Percentiles rank a stretch among this genome's conserved stretches.
These are phyloP conservation scores for Vachellia collinsii DNA, from an alignment of 306 rosid genomes.

Conservation along the genomic window DNA sequence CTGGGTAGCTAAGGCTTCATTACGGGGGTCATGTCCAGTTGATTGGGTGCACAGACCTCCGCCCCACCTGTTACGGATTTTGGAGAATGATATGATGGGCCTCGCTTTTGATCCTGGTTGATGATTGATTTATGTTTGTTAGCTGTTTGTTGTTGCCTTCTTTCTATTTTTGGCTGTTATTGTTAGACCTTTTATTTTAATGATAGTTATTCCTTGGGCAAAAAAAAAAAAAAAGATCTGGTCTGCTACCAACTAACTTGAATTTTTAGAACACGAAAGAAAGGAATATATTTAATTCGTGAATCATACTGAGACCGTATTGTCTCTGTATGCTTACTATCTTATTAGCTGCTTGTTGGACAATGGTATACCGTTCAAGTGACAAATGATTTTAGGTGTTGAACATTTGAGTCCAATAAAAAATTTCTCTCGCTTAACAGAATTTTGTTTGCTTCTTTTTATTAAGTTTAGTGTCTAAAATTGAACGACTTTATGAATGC, in stretches of 20 bases:
- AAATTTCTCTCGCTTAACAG: background rate
- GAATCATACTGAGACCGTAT: background rate
- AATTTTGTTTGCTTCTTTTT: slow-evolving; percentile 2
- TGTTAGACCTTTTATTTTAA: too few species aligned
- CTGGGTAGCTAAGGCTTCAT: too few species aligned
- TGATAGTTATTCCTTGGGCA: too few species aligned
- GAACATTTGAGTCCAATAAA: background rate
- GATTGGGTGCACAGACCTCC: too few species aligned
- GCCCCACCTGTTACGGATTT: too few species aligned
- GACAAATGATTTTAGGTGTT: background rate
- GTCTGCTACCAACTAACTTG: background rate
- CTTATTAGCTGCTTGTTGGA: background rate
- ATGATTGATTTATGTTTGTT: too few species aligned
- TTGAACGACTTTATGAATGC: background rate
- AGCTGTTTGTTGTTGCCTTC: too few species aligned
- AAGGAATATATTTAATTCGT: background rate
- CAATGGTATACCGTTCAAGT: background rate
- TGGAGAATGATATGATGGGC: too few species aligned
- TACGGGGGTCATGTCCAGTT: too few species aligned
- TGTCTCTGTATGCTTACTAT: background rate
- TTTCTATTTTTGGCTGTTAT: too few species aligned
- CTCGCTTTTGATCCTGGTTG: too few species aligned
- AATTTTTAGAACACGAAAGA: background rate
- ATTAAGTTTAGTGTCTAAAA: background rate
- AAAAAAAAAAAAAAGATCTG: too few species aligned